Conservation (phyloP, 306 rosid genomes). For the Trifolium fragiferum region DNA sequence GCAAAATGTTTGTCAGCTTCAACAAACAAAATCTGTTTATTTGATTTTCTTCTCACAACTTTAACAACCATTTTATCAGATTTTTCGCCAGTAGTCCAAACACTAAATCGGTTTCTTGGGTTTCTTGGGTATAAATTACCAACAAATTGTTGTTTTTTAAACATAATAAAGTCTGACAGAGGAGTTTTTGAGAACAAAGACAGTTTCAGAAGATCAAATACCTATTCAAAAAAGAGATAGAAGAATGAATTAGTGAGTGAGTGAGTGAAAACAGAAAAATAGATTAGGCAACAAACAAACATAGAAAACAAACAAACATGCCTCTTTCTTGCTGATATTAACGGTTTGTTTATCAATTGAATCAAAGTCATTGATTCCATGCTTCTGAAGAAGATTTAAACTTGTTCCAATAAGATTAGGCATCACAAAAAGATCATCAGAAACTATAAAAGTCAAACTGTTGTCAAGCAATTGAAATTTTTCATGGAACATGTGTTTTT, state of each 20-base stretch:
- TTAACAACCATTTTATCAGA: not conserved
- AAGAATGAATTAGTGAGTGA: not conserved
- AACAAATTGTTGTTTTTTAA: not conserved
- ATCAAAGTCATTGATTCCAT: constrained; percentile 1
- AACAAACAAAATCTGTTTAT: not conserved
- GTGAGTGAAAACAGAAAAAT: not conserved
- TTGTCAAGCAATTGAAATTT: not conserved
- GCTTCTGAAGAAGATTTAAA: not conserved
- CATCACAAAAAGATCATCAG: not conserved
- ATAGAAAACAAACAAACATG: not conserved
- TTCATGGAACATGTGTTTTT: not conserved
- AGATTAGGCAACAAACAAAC: not conserved
- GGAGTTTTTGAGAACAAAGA: not conserved
- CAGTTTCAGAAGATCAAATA: not conserved
- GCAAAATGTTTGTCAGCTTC: not conserved
- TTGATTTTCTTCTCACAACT: not conserved
- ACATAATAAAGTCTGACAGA: not conserved
- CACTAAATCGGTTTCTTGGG: not conserved
- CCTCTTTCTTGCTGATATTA: not conserved
- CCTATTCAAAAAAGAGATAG: not conserved
- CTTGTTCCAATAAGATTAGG: not conserved
- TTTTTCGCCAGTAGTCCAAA: not conserved
- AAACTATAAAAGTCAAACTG: not conserved
- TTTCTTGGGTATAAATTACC: not conserved
- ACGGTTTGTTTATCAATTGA: not conserved